A percentile compares a stretch with the other conserved stretches of the same genome.
phyloP scores from a whole-genome alignment of 169 alveolate species.

The Plasmodium fragile region DNA sequence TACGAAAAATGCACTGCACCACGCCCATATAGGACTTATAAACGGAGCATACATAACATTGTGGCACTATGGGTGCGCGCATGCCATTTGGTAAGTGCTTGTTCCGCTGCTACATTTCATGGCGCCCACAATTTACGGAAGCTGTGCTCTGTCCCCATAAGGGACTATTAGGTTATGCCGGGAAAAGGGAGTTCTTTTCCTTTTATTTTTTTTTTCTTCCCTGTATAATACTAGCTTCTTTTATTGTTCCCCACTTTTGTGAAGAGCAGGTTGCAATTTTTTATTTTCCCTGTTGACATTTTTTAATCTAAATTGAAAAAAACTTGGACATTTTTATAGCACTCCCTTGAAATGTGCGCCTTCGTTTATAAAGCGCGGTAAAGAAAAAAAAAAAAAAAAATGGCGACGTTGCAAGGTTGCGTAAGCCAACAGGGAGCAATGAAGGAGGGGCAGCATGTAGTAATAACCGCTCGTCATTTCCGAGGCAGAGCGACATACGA shows the following conservation, averaged over 20 bases:
- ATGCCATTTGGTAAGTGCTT: not conserved
- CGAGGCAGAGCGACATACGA: not conserved
- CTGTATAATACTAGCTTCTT: not conserved
- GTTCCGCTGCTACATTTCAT: not conserved
- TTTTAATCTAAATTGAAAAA: not conserved
- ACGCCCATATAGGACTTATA: not conserved
- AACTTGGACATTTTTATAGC: not conserved
- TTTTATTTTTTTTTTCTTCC: no score
- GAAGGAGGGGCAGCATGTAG: not conserved
- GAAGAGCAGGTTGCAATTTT: not conserved
- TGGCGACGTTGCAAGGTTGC: not conserved
- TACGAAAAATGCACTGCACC: not conserved
- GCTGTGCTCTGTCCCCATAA: not conserved
- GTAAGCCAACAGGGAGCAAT: not conserved
- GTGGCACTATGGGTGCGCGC: not conserved
- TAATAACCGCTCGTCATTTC: not conserved
- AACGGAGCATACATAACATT: not conserved
- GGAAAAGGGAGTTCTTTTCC: not conserved
- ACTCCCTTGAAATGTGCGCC: not conserved
- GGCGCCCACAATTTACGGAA: not conserved
- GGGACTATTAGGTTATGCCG: not conserved
- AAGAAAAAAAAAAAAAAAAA: conserved; percentile 5
- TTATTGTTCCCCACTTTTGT: not conserved
- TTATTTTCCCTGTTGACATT: not conserved
- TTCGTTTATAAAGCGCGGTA: not conserved